Conservation (phyloP, 2,329 filamentous ascomycete species). For the Colletotrichum caudatum region DNA sequence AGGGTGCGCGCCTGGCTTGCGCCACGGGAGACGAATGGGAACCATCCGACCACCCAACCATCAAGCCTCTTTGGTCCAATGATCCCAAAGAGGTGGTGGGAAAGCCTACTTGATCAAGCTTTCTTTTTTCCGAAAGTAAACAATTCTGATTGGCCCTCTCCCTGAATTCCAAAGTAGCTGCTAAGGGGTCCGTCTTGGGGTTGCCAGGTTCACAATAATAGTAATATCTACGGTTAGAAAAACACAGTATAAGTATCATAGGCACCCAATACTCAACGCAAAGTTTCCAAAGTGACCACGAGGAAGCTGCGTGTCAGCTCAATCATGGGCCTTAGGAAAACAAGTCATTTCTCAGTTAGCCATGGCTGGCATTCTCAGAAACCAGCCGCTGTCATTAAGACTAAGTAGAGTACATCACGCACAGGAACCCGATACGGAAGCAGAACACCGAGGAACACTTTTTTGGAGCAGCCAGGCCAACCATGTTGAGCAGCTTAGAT, state of each 20-base stretch:
- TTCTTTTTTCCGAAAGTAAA: too few relatives aligned
- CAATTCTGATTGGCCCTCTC: background rate
- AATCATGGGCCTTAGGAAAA: background rate
- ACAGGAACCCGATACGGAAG: background rate
- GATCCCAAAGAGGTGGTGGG: background rate
- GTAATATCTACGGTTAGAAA: too few relatives aligned
- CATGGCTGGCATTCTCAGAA: background rate
- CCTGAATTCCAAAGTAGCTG: background rate
- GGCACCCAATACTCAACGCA: too few relatives aligned
- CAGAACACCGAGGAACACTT: background rate
- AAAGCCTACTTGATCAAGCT: background rate
- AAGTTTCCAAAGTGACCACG: too few relatives aligned
- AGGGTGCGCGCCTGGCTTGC: background rate
- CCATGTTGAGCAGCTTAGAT: too few relatives aligned
- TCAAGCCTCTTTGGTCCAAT: background rate
- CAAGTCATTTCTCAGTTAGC: background rate
- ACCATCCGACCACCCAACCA: background rate
- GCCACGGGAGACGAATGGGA: background rate
- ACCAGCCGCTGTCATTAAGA: background rate
- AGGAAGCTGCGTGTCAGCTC: background rate
- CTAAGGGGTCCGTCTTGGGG: too few relatives aligned
- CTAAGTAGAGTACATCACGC: background rate
- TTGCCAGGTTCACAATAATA: too few relatives aligned
- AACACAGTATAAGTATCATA: too few relatives aligned
- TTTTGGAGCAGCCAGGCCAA: background rate